Evolutionary conservation across 2,329 filamentous ascomycete genomes (phyloP).

Genomic region (Microthyrium microscopicum): DNA sequence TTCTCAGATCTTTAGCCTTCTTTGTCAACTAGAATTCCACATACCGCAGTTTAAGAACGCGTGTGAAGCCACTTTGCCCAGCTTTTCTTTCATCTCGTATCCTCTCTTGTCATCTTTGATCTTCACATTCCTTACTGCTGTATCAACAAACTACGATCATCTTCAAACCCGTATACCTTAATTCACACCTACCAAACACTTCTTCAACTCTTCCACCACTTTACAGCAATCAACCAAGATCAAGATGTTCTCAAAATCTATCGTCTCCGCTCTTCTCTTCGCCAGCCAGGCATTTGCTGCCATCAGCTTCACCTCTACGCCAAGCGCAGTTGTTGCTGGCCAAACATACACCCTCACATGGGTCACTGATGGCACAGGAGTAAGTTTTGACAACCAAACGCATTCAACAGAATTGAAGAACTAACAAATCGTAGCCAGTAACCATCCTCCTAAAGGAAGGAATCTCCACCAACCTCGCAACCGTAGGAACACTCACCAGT

Average conservation of each 20-base stretch:
- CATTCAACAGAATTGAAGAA: neutral
- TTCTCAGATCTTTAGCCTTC: too few species aligned
- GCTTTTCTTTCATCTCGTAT: neutral
- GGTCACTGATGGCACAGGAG: slow-evolving; percentile 23
- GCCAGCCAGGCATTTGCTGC: slow-evolving; percentile 28
- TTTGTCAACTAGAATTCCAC: too few species aligned
- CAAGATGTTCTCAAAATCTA: slow-evolving; percentile 11
- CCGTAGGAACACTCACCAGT: slow-evolving; percentile 33
- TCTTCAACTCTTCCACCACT: neutral
- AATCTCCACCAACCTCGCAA: slow-evolving; percentile 29
- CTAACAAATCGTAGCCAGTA: slow-evolving; percentile 19
- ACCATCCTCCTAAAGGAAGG: slow-evolving; percentile 42
- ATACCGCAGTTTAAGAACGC: too few species aligned
- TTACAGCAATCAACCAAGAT: slow-evolving; percentile 2
- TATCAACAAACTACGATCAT: neutral
- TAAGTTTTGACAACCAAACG: slow-evolving; percentile 8
- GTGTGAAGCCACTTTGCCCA: too few species aligned
- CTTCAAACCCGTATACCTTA: neutral
- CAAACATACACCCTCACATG: slow-evolving; percentile 32
- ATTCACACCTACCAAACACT: neutral
- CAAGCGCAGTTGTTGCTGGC: slow-evolving; percentile 30
- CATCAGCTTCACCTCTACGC: slow-evolving; percentile 37
- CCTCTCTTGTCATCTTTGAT: neutral
- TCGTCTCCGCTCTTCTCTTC: slow-evolving; percentile 24
- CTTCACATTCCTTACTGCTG: neutral